These are phyloP conservation scores for Aspergillus candidus DNA, from an alignment of 2,329 filamentous ascomycete genomes.

Conservation along the genomic window DNA sequence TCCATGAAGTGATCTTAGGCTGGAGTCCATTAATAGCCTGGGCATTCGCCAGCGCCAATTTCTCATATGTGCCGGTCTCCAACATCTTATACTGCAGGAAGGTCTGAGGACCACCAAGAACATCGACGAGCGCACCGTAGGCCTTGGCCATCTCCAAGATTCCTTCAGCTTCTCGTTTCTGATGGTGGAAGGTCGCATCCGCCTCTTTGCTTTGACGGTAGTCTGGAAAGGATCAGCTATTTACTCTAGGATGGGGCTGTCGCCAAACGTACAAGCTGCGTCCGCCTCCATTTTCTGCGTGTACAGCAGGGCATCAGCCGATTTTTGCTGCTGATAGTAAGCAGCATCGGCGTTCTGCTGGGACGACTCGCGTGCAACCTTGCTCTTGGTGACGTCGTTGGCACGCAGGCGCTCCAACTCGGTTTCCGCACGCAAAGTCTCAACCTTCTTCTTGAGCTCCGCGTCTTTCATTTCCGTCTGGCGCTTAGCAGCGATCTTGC, in stretches of 20 bases:
- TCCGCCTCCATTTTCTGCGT: constrained; percentile 37
- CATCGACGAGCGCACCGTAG: constrained; percentile 65
- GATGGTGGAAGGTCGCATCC: constrained; percentile 41
- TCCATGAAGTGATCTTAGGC: constrained; percentile 90
- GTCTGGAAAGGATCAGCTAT: constrained; percentile 12
- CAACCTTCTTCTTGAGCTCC: constrained; percentile 71
- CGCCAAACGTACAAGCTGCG: constrained; percentile 24
- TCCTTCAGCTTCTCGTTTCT: constrained; percentile 71
- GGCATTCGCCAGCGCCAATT: constrained; percentile 72
- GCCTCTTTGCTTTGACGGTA: constrained; percentile 28
- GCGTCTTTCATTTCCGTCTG: constrained; percentile 70
- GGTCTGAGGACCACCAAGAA: constrained; percentile 71
- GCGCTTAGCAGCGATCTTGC: constrained; percentile 66
- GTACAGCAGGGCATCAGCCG: constrained; percentile 47
- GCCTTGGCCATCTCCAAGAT: constrained; percentile 70
- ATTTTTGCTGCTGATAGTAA: constrained; percentile 46
- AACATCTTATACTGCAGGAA: constrained; percentile 85
- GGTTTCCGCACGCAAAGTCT: constrained; percentile 69
- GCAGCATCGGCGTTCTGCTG: constrained; percentile 44
- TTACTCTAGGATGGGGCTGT: not conserved
- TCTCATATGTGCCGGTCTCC: constrained; percentile 70
- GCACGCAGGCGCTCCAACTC: constrained; percentile 76
- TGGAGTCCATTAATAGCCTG: constrained; percentile 67
- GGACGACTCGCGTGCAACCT: constrained; percentile 43
- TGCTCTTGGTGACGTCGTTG: constrained; percentile 69